Base-by-base conservation (phyloP, 2,329 filamentous ascomycete species). In the Zymoseptoria pseudotritici region DNA sequence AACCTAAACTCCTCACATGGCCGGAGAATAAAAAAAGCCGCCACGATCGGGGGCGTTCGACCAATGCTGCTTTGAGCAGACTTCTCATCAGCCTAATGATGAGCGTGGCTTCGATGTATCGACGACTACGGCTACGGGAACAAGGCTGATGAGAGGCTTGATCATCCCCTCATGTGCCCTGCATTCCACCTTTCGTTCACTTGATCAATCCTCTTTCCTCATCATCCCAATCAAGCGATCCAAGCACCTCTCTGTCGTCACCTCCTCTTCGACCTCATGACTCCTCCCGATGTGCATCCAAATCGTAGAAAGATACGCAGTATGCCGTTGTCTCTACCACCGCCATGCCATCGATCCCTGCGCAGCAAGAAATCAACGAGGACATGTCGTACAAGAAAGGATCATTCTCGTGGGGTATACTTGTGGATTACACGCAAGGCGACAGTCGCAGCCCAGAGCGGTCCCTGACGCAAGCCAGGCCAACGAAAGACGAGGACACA, bases 251-350 rank as follows among this genome's bases (percentile, higher is more conserved):
- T 29, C 29, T 2, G 31, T 24, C 9, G 1, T 24, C 17, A 10
- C 3, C 29, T 29, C 20, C 22, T 53, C 52, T 21, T 8, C 17
- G 20, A 13, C 20, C 13, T 26, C 52, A 24, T 19, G 22, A 24
- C 22, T 24, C 22, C 13, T 46, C 36, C 36, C 36, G 13, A 96
- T 96, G 91, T 96, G 91, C 72, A 92, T 90, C 71, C 89, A 92
- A 77, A 77, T 96, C 63, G 80, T 93, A 69, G 91, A 96, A 75
- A 82, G 90, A 61, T 96, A 91, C 79, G 86, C 91, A 58, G 89
- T 88, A 58, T 96, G 91, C 81, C 84, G 86, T 65, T 96, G 91
- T 77, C 82, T 93, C 68, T 95, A 96, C 80, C 90, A 93, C 79
- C 83, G 87, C 71, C 92, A 96, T 74, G 86, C 89, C 54, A 82